Base-by-base conservation (phyloP, 495 filamentous ascomycete species). In the Hapsidospora chrysogenum region DNA sequence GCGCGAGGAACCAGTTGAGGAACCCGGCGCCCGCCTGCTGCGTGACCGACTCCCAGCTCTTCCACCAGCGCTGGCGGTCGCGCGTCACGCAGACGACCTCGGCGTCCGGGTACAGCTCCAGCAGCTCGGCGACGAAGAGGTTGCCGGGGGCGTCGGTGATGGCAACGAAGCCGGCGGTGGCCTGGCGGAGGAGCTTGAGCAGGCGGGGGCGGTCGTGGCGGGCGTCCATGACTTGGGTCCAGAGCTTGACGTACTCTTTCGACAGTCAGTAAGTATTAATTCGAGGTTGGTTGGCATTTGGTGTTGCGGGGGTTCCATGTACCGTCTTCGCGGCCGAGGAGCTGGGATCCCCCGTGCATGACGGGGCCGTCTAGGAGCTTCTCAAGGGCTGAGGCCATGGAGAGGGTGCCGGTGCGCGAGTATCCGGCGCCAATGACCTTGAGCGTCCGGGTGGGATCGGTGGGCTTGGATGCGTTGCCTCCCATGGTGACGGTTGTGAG, bases 371-470 rank as follows among this genome's bases (percentile, higher is more conserved):
- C 44, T 11, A 65, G 51, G 10, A 70, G 53, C 37, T 55, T 61
- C 23, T 47, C 46, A 3, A 70, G 36, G n/a, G 63, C 66, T 10
- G 47, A 29, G 30, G 56, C 57, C 48, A 65, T 60, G 14, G 63
- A 65, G 1, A 63, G 55, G 7, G 64, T 66, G 17, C 64, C 66
- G 3, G 64, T 68, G 25, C 66, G 57, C n/a, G 64, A 58, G 20
- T 59, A 60, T 9, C 64, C 64, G 4, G 66, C 64, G 6, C 63
- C 59, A 39, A 67, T 68, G 21, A 66, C 60, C 39, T 57, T 53
- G n/a, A 64, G 37, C 29, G 42, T 43, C 38, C 45, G 44, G 2
- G 46, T 48, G 22, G 44, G 44, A 22, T 57, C 53, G 0, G 47
- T 51, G 9, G 53, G 53, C 26, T 51, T 46, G 11, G 53, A 57